phyloP scores from a whole-genome alignment of 1,284 basidiomycete species.

The Farysia itapuensis region DNA sequence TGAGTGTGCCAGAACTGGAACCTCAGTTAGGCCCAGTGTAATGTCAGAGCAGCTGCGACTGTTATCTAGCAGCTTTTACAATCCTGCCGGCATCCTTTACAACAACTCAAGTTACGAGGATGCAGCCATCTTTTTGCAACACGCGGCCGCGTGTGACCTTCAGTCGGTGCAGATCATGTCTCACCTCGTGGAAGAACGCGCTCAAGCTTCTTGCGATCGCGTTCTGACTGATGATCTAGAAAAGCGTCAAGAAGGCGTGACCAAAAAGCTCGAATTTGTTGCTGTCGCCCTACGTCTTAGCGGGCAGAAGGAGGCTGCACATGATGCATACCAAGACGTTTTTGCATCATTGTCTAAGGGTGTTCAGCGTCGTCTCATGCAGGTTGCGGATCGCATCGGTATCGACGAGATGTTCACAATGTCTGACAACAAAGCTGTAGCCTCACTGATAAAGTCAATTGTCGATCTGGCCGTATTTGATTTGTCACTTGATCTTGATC shows the following conservation, averaged over 20 bases:
- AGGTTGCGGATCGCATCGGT: slow-evolving; percentile 1
- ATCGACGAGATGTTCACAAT: slow-evolving; percentile 17
- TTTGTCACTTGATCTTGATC: slow-evolving; percentile 15
- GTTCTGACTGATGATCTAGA: slow-evolving; percentile 1
- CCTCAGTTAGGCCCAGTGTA: background rate
- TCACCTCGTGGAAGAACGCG: background rate
- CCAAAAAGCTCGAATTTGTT: slow-evolving; percentile 32
- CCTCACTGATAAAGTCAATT: slow-evolving; percentile 9
- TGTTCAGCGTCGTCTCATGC: slow-evolving; percentile 1
- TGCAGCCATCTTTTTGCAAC: slow-evolving; percentile 45
- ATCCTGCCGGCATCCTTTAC: slow-evolving; percentile 60
- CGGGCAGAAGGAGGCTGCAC: slow-evolving; percentile 7
- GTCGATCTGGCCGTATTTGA: slow-evolving; percentile 38
- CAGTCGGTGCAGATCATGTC: slow-evolving; percentile 16
- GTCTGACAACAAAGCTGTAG: slow-evolving; percentile 2
- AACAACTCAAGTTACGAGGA: slow-evolving; percentile 46
- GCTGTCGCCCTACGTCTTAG: slow-evolving; percentile 34
- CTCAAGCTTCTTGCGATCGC: slow-evolving; percentile 2
- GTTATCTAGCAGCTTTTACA: slow-evolving; percentile 59
- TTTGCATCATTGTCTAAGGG: slow-evolving; percentile 3
- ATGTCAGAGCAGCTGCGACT: slow-evolving; percentile 23
- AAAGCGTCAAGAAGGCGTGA: slow-evolving; percentile 6
- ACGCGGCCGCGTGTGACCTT: slow-evolving; percentile 40
- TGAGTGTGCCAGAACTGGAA: background rate
- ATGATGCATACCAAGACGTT: slow-evolving; percentile 10